Base-by-base conservation (phyloP, 2,329 filamentous ascomycete genomes). In the Claviceps sp. region DNA sequence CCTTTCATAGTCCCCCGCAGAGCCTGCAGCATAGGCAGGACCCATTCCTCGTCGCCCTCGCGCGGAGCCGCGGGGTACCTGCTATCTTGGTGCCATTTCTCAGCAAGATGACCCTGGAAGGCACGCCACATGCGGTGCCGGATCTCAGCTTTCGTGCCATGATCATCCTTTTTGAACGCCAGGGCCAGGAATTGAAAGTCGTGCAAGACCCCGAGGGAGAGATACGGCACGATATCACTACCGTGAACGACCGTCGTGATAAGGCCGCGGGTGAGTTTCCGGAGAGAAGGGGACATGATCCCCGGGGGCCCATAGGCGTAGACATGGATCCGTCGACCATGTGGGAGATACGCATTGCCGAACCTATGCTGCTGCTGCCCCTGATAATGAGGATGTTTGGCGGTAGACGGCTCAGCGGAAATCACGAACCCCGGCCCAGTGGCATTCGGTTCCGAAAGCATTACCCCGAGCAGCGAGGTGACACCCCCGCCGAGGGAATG, bases 271-370 rank as follows among this genome's bases (percentile, higher is more conserved):
- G 86, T 89, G 11, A 82, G 82, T 53, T 78, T 77, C 43, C 85
- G 79, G 7, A 90, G 73, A 2, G 81, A 78, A 0, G 83, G 74
- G 0, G 83, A 86, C 76, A 89, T 80, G 14, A 83, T 84, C 0
- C 83, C 79, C 0, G 85, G 85, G 1, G 85, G 82, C 0, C 86
- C 86, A 62, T 88, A 90, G 6, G 86, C 83, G 62, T 87, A 90
- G 13, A 88, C 86, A 58, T 90, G 86, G 20, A 89, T 84, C 3
- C 83, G 82, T 0, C 86, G 77, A 16, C 82, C 80, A 0, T 82
- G 59, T 0, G 86, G 86, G 0, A 89, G 72, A 17, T 71, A 74
- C 36, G 80, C 65, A 17, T 69, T 66, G 14, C 61, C 57, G 34
- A 60, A 54, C 2, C 54, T 58, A n/a, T 56, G 6, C 3, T 22